phyloP scores from a whole-genome alignment of 225 moss, liverwort and hornwort species.

The Anthoceros angustus region DNA sequence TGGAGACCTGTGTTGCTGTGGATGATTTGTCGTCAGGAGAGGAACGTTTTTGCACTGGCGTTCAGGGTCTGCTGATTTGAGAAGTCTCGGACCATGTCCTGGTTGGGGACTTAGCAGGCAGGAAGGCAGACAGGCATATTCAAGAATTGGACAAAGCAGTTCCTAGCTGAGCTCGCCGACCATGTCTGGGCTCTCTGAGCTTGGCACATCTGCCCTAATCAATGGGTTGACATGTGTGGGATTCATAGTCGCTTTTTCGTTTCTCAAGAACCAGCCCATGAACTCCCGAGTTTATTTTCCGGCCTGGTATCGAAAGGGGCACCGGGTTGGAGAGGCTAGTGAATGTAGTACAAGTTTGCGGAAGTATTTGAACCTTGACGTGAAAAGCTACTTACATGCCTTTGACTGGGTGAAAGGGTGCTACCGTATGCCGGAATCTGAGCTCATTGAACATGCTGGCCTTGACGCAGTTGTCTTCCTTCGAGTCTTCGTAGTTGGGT shows the following conservation, averaged over 20 bases:
- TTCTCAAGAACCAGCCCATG: not conserved
- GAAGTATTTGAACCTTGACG: not conserved
- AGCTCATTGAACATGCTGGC: constrained; percentile 60
- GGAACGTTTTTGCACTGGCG: too few relatives aligned
- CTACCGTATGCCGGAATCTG: not conserved
- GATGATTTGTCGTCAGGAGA: too few relatives aligned
- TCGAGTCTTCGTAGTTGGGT: constrained; percentile 60
- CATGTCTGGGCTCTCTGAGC: not conserved
- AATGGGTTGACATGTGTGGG: constrained; percentile 2
- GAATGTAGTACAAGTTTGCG: not conserved
- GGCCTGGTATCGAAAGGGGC: not conserved
- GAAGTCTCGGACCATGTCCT: too few relatives aligned
- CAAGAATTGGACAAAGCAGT: too few relatives aligned
- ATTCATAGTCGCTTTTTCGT: not conserved
- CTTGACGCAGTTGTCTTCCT: constrained; percentile 60
- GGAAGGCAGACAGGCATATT: too few relatives aligned
- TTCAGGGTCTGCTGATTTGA: too few relatives aligned
- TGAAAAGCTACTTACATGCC: not conserved
- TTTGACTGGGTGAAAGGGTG: not conserved
- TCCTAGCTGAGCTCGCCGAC: not conserved
- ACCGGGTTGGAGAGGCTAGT: not conserved
- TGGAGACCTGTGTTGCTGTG: too few relatives aligned
- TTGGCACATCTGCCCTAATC: not conserved
- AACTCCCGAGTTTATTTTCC: constrained; percentile 1
- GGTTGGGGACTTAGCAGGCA: too few relatives aligned